phyloP scores from a whole-genome alignment of 305 asterid genomes.

The Ajuga reptans region DNA sequence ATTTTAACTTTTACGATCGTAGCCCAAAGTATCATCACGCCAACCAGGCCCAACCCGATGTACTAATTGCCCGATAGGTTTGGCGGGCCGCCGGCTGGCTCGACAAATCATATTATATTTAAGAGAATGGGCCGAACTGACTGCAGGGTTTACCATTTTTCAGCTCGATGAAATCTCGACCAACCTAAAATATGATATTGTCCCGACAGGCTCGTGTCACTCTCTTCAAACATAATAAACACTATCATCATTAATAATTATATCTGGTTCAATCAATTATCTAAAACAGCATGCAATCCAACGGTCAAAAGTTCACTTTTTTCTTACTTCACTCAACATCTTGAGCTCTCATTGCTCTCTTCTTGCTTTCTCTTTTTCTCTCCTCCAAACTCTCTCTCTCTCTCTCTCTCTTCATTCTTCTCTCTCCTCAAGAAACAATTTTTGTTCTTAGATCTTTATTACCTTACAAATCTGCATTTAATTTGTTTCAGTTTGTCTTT shows the following conservation, averaged over 20 bases:
- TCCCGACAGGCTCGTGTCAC: no score
- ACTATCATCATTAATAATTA: constrained; percentile 30
- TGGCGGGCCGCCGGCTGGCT: no score
- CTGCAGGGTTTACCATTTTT: no score
- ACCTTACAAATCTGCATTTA: neutral
- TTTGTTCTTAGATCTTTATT: neutral
- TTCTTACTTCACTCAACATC: constrained; percentile 40
- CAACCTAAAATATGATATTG: no score
- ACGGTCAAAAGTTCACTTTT: constrained; percentile 35
- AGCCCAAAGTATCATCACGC: no score
- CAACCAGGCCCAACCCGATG: no score
- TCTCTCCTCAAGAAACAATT: constrained; percentile 8
- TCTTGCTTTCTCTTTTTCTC: constrained; percentile 23
- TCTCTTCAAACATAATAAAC: constrained; percentile 14
- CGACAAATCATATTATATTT: no score
- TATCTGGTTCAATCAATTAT: constrained; percentile 10
- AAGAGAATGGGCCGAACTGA: no score
- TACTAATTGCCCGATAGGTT: no score
- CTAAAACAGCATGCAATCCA: constrained; percentile 36
- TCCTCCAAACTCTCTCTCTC: neutral
- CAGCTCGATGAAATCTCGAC: no score
- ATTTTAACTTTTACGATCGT: no score
- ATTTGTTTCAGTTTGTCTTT: constrained; percentile 1
- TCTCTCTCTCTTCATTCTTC: neutral
- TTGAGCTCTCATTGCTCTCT: constrained; percentile 24